A percentile compares a stretch with the other conserved stretches of the same genome.
Conservation (phyloP, 2,329 filamentous ascomycete genomes). For the Trichoderma oligosporum region DNA sequence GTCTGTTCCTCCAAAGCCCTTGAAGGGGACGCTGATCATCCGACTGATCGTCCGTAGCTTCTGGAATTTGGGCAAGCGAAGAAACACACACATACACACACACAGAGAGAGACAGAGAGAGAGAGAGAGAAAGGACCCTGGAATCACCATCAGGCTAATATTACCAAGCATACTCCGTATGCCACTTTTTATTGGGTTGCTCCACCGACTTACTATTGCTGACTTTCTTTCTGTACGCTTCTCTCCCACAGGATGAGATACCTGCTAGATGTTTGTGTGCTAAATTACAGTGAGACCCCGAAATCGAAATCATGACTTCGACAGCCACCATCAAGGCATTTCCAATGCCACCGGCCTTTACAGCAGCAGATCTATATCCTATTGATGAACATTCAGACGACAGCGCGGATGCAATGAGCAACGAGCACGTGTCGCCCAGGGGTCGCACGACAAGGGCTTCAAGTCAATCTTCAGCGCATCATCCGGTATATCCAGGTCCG, state of each 20-base stretch:
- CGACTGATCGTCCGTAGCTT: conserved; percentile 12
- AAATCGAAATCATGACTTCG: conserved; percentile 18
- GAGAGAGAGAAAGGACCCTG: conserved; percentile 10
- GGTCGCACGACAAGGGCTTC: conserved; percentile 20
- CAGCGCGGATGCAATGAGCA: neutral
- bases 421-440: conserved; percentile 3
- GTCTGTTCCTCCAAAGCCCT: conserved; percentile 12
- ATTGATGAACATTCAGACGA: conserved; percentile 13
- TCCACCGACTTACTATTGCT: neutral
- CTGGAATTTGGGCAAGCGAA: conserved; percentile 7
- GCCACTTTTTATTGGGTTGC: neutral
- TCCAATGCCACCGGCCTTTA: conserved; percentile 17
- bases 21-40: conserved; percentile 15
- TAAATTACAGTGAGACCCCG: conserved; percentile 9
- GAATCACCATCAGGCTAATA: neutral
- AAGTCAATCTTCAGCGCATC: conserved; percentile 26
- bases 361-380: conserved; percentile 11
- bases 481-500: conserved; percentile 33
- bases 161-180: too few species aligned
- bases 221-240: neutral
- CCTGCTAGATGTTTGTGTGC: neutral
- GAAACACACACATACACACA: neutral
- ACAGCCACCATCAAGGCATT: conserved; percentile 9
- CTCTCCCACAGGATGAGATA: neutral
- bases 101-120: neutral